Evolutionary conservation across 768 basidiomycete species (phyloP).

Genomic region (Rhodocollybia butyracea): DNA sequence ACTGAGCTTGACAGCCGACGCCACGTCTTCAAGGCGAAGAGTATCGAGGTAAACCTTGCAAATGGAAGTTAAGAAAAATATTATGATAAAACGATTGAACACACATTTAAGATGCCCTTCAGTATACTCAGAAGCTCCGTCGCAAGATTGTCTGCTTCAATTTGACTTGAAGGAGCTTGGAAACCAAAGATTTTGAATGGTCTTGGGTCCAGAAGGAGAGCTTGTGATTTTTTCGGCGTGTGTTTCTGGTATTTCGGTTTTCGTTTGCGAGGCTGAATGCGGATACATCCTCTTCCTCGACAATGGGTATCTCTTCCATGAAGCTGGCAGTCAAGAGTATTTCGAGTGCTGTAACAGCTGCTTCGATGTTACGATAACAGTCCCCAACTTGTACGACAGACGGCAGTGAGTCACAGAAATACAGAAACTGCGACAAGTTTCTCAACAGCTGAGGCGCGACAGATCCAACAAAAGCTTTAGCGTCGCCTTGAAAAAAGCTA

Average conservation of each 20-base stretch:
- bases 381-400: neutral
- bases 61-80: neutral
- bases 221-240: neutral
- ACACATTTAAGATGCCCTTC: neutral
- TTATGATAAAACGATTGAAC: neutral
- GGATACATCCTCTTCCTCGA: neutral
- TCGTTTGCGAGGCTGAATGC: neutral
- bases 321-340: neutral
- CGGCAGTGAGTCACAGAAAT: neutral
- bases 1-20: neutral
- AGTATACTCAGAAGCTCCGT: neutral
- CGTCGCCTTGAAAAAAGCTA: neutral
- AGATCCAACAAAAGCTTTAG: neutral
- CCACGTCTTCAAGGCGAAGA: neutral
- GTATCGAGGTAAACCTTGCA: neutral
- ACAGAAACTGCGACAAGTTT: constrained; percentile 1
- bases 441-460: neutral
- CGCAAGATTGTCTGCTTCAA: neutral
- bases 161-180: neutral
- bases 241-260: neutral
- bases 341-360: too few relatives aligned
- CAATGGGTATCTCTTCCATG: neutral
- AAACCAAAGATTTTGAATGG: neutral
- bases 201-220: neutral
- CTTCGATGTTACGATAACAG: neutral